Base-by-base conservation (phyloP, 2,329 filamentous ascomycete species). In the Dactylonectria estremocensis region DNA sequence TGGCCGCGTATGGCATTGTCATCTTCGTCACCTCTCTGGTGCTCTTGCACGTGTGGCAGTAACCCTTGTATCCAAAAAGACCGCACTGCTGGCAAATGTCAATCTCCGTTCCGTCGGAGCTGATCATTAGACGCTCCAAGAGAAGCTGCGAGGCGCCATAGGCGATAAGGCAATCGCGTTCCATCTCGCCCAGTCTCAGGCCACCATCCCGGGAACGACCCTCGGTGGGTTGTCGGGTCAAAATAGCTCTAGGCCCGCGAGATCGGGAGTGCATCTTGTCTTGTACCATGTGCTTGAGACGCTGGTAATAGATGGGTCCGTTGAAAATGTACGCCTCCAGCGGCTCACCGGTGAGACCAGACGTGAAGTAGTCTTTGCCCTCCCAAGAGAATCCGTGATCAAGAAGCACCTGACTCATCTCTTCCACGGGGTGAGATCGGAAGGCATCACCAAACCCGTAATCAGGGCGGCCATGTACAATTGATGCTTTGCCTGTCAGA, bases 241-340 rank as follows among this genome's bases (percentile, higher is more conserved):
- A 87, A 71, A 97, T 96, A 28, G 95, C 95, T 13, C 93, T 89
- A 0, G 96, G 97, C 0, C 97, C 97, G 14, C 94, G 92, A 2
- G 95, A 91, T 69, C 96, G 94, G 35, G 94, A 95, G 83, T 99
- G 96, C 96, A 99, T 98, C 85, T 99, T 99, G 80, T 99, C 96
- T 81, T 98, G 95, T 4, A 99, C 96, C 96, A 99, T 99, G 87
- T 99, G 96, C 88, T 99, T 99, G 72, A 99, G 90, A 73, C 97
- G 97, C 85, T 99, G 96, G 85, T 99, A 99, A 86, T 97, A 99
- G 82, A 99, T 99, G 11, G 96, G 96, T 0, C 96, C 96, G 80
- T 97, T 97, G 87, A 98, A 99, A 78, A 99, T 95, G 83, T 98
- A 98, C 13, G 95, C 95, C 71, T 97, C 95, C 6, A 98, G 87